phyloP scores from a whole-genome alignment of 1,284 basidiomycete species.

The Macrocystidia cucumis region DNA sequence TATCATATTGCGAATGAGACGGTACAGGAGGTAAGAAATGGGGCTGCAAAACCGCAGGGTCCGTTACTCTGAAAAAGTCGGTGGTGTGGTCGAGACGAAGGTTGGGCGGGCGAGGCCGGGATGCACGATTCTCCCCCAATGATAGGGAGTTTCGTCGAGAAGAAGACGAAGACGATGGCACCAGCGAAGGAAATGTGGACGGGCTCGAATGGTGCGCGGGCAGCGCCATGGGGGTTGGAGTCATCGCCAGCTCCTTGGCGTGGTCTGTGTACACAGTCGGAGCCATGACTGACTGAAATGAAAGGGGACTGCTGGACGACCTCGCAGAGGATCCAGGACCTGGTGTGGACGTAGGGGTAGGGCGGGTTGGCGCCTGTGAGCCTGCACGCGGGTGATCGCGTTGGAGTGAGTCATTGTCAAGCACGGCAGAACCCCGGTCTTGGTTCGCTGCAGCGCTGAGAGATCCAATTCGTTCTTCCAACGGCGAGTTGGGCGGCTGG shows the following conservation, averaged over 20 bases:
- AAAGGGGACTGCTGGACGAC: not conserved
- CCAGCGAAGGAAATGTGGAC: not conserved
- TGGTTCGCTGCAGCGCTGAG: slow-evolving; percentile 12
- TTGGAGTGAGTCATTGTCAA: not conserved
- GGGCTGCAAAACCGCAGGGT: no score
- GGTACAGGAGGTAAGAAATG: no score
- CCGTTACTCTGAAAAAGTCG: no score
- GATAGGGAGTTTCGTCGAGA: slow-evolving; percentile 13
- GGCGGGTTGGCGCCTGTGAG: no score
- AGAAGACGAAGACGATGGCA: no score
- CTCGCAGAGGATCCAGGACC: not conserved
- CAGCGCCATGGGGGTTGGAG: not conserved
- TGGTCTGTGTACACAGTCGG: not conserved
- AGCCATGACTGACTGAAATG: not conserved
- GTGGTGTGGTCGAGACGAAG: slow-evolving; percentile 21
- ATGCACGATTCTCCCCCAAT: slow-evolving; percentile 14
- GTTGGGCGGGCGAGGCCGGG: slow-evolving; percentile 18
- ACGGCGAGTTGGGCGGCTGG: not conserved
- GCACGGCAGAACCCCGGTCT: slow-evolving; percentile 6
- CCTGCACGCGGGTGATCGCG: not conserved
- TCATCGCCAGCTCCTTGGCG: not conserved
- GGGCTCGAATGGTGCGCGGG: no score
- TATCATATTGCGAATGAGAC: no score
- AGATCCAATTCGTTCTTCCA: slow-evolving; percentile 4
- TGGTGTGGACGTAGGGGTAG: not conserved